A percentile compares a stretch with the other conserved stretches of the same genome.
Evolutionary conservation across 352 stramenopile species (phyloP).

Genomic region (Phytophthora lateralis): DNA sequence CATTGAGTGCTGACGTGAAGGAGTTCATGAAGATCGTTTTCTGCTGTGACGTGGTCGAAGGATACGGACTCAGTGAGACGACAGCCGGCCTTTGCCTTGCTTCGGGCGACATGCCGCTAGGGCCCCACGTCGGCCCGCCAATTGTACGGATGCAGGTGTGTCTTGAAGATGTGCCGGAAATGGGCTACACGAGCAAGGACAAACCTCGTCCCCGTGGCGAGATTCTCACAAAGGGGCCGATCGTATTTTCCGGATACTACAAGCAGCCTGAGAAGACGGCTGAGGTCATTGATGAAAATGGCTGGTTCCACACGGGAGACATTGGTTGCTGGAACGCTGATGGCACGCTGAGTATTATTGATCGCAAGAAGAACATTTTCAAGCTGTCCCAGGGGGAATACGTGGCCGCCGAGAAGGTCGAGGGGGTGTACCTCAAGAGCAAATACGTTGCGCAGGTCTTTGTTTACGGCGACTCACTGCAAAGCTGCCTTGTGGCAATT

Average conservation of each 20-base stretch:
- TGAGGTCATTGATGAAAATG: slow-evolving; percentile 91
- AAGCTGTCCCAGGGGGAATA: slow-evolving; percentile 97
- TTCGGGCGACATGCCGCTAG: slow-evolving; percentile 51
- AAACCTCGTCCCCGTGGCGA: slow-evolving; percentile 67
- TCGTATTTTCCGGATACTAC: slow-evolving; percentile 94
- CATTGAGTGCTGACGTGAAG: slow-evolving; percentile 92
- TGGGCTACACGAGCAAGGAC: slow-evolving; percentile 94
- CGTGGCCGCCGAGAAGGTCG: slow-evolving; percentile 96
- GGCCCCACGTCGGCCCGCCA: slow-evolving; percentile 93
- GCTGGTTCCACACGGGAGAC: slow-evolving; percentile 98
- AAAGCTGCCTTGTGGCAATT: slow-evolving; percentile 94
- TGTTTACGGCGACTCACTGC: slow-evolving; percentile 96
- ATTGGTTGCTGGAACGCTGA: slow-evolving; percentile 95
- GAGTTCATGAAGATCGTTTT: slow-evolving; percentile 97
- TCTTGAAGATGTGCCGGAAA: slow-evolving; percentile 96
- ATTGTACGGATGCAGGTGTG: slow-evolving; percentile 89
- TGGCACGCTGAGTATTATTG: slow-evolving; percentile 91
- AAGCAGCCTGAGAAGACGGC: slow-evolving; percentile 93
- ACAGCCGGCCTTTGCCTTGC: slow-evolving; percentile 83
- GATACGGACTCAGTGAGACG: slow-evolving; percentile 97
- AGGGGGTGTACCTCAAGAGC: slow-evolving; percentile 94
- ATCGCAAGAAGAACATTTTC: slow-evolving; percentile 95
- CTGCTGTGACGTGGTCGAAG: slow-evolving; percentile 92
- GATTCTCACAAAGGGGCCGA: slow-evolving; percentile 73
- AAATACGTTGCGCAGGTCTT: slow-evolving; percentile 95